Evolutionary conservation across 1,139 yeast species (phyloP), one percentile per base, ranked within the genome.

Genomic region (Geotrichum aggregatum): DNA sequence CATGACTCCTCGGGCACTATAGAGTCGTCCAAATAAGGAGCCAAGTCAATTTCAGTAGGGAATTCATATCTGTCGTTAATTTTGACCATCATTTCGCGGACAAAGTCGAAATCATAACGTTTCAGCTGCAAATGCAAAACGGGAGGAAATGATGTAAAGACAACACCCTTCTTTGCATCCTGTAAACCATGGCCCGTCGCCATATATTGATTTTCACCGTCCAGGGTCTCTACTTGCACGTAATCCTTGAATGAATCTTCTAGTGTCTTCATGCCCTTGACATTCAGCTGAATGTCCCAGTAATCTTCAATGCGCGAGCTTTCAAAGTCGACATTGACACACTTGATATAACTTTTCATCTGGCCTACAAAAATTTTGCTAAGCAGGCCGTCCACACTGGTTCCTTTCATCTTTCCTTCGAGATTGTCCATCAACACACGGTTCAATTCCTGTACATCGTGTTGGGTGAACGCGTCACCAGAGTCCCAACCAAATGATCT

Each of bases 271-370:
- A 89, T 77, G 30, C 92, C 88, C 66, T 87, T 88, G 22, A 92
- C 99, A 64, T 92, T 92, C 60, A 92, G 75, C 68, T 94, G 98
- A 57, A 92, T 86, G 72, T 92, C 98, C 99, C 99, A 92, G 63
- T 87, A 92, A 64, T 94, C 98, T 68, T 92, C 99, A 5, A 78
- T 81, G 59, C 97, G 77, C 2, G 96, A 83, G 22, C 96, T 86
- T 70, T 92, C 98, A 67, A 87, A 92, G 49, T 92, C 91, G n/a
- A 92, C 98, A 66, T 91, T 80, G 48, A 92, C 82, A 72, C 99
- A 92, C 66, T 87, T 86, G 64, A 94, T 87, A 66, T 82, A 92
- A 60, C 96, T 87, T 68, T 87, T 92, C 98, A 91, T 92, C 68
- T 87, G 91, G 18, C 98, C 99, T 16, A 92, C 98, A 71, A 94